These are phyloP conservation scores for Curvularia sp. DNA, from an alignment of 2,329 filamentous ascomycete genomes.

Conservation along the genomic window DNA sequence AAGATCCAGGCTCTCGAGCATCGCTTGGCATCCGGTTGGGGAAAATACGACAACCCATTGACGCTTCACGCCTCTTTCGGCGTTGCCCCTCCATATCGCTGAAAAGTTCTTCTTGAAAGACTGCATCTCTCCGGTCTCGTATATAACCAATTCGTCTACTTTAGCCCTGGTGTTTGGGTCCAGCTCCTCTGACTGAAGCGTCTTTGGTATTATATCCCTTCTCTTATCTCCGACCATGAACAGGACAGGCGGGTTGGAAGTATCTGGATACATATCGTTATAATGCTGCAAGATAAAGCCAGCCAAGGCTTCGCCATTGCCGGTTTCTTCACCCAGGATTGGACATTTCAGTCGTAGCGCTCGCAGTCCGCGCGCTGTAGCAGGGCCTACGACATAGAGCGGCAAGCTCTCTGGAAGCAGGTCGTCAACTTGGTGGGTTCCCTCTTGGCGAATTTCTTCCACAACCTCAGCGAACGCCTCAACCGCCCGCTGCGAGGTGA, in stretches of 20 bases:
- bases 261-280: slow-evolving; percentile 51
- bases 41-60: slow-evolving; percentile 80
- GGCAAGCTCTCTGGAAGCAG: slow-evolving; percentile 59
- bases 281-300: slow-evolving; percentile 82
- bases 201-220: slow-evolving; percentile 87
- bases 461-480: slow-evolving; percentile 76
- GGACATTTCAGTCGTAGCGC: slow-evolving; percentile 60
- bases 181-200: slow-evolving; percentile 68
- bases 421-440: slow-evolving; percentile 32
- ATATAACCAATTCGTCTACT: slow-evolving; percentile 83
- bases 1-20: slow-evolving; percentile 62
- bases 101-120: slow-evolving; percentile 76
- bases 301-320: slow-evolving; percentile 82
- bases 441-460: slow-evolving; percentile 58
- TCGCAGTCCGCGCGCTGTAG: slow-evolving; percentile 76
- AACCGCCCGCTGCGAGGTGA: slow-evolving; percentile 83
- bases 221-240: slow-evolving; percentile 92
- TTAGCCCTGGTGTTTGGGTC: slow-evolving; percentile 61
- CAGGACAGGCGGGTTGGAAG: slow-evolving; percentile 68
- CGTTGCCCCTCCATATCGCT: slow-evolving; percentile 58
- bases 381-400: slow-evolving; percentile 83
- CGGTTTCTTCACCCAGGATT: slow-evolving; percentile 80
- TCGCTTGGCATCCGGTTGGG: slow-evolving; percentile 67
- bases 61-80: slow-evolving; percentile 36
- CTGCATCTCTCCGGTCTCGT: slow-evolving; percentile 83